A percentile compares a stretch with the other conserved stretches of the same genome.
Evolutionary conservation across 768 basidiomycete genomes (phyloP).

Genomic region (Trametes cubensis): DNA sequence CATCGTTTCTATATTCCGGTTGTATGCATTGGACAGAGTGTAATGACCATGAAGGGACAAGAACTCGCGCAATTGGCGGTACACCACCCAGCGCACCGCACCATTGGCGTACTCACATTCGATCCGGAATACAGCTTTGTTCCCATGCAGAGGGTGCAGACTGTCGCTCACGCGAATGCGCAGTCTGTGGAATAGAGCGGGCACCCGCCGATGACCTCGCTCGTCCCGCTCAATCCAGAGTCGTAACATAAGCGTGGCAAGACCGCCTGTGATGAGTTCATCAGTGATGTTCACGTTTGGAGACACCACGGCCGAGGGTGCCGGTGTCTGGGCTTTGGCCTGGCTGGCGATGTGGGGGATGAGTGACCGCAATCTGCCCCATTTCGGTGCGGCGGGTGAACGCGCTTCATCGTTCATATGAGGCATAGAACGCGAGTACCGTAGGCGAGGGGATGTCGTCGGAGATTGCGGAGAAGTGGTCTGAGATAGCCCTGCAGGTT

Average conservation of each 20-base stretch:
- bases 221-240: conserved; percentile 90
- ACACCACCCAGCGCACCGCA: conserved; percentile 91
- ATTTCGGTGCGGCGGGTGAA: conserved; percentile 42
- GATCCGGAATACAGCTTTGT: conserved; percentile 84
- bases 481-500: conserved; percentile 1
- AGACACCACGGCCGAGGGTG: conserved; percentile 54
- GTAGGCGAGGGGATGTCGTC: conserved; percentile 10
- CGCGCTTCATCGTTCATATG: conserved; percentile 25
- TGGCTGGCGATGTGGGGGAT: conserved; percentile 55
- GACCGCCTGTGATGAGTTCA: conserved; percentile 78
- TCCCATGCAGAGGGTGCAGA: conserved; percentile 73
- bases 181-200: conserved; percentile 75
- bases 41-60: conserved; percentile 89
- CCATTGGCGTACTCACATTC: conserved; percentile 98
- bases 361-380: conserved; percentile 68
- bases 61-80: conserved; percentile 92
- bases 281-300: conserved; percentile 74
- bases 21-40: conserved; percentile 78
- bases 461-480: conserved; percentile 7
- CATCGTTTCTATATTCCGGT: conserved; percentile 70
- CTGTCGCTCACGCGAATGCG: conserved; percentile 87
- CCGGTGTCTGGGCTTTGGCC: conserved; percentile 36
- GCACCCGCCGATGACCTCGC: conserved; percentile 78
- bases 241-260: conserved; percentile 76
- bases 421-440: conserved; percentile 36